A percentile compares a stretch with the other conserved stretches of the same genome.
These are phyloP conservation scores for apple (Malus domestica) DNA, from an alignment of 306 rosid genomes.

Conservation along the genomic window ASM211411v1 NC_041790.1:32647501-32648000, in stretches of 20 bases:
- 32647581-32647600: constrained; percentile 67
- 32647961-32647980: background rate
- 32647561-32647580: constrained; percentile 82
- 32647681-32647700: constrained; percentile 86
- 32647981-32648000: background rate
- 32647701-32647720: constrained; percentile 90
- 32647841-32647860: constrained; percentile 37
- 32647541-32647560: constrained; percentile 43
- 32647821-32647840: constrained; percentile 41
- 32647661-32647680: constrained; percentile 87
- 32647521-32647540: background rate
- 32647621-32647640: constrained; percentile 65
- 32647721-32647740: constrained; percentile 92
- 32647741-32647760: constrained; percentile 59
- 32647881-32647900: background rate
- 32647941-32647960: background rate
- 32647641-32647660: constrained; percentile 97
- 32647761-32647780: constrained; percentile 64
- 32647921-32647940: background rate
- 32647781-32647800: constrained; percentile 49
- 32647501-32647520: background rate
- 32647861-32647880: background rate
- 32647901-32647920: background rate
- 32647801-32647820: constrained; percentile 26
- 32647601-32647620: constrained; percentile 68